These are phyloP conservation scores for Pythium periplocum DNA, from an alignment of 352 stramenopile species.

Conservation along the genomic window DNA sequence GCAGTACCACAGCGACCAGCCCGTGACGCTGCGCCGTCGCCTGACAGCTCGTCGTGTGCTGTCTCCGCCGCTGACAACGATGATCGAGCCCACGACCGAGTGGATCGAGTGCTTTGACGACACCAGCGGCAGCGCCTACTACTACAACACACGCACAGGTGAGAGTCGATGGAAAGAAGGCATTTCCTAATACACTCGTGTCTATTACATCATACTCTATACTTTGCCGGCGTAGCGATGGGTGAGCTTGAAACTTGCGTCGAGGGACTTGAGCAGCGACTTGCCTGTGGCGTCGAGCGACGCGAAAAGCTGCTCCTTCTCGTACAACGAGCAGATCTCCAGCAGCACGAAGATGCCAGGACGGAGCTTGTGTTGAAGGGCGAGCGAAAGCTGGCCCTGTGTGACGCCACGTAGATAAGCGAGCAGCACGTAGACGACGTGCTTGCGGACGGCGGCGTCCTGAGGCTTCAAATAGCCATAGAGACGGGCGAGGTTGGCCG, in stretches of 20 bases:
- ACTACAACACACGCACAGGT: slow-evolving; percentile 69
- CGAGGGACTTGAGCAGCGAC: slow-evolving; percentile 79
- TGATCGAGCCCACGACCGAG: background rate
- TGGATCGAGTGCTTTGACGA: slow-evolving; percentile 69
- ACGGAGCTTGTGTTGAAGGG: slow-evolving; percentile 62
- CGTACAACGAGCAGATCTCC: slow-evolving; percentile 78
- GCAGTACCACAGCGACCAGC: slow-evolving; percentile 27
- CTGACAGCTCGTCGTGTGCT: too few species aligned
- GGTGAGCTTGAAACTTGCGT: slow-evolving; percentile 83
- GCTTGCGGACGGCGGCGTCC: slow-evolving; percentile 69
- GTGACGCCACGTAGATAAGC: slow-evolving; percentile 58
- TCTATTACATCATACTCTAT: slow-evolving; percentile 15
- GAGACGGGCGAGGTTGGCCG: slow-evolving; percentile 77
- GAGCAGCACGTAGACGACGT: slow-evolving; percentile 81
- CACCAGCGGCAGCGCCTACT: slow-evolving; percentile 44
- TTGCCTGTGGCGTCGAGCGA: slow-evolving; percentile 79
- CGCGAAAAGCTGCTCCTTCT: slow-evolving; percentile 84
- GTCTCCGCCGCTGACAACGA: too few species aligned
- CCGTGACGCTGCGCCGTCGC: background rate
- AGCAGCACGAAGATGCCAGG: slow-evolving; percentile 73
- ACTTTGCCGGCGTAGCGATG: slow-evolving; percentile 85
- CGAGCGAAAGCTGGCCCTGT: slow-evolving; percentile 46
- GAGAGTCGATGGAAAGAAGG: slow-evolving; percentile 59
- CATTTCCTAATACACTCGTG: too few species aligned
- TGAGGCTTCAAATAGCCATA: slow-evolving; percentile 87